phyloP scores from a whole-genome alignment of 2,329 filamentous ascomycete genomes.

The Pseudogymnoascus sp. region DNA sequence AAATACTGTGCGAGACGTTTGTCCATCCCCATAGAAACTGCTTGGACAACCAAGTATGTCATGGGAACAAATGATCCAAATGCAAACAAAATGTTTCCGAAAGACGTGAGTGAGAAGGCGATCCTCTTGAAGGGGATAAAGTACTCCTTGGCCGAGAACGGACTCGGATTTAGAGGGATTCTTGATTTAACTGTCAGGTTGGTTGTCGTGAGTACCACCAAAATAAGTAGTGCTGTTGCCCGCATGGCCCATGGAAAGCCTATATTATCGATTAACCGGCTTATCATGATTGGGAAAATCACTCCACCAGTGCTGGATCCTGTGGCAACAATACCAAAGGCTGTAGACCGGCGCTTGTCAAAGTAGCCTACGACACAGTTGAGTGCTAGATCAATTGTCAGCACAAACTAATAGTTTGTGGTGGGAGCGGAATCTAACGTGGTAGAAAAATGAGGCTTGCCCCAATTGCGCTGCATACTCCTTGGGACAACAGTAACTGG shows the following conservation, averaged over 20 bases:
- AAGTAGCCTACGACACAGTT: conserved; percentile 25
- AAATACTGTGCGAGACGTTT: conserved; percentile 40
- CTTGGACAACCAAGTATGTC: conserved; percentile 36
- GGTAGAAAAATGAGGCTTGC: conserved; percentile 32
- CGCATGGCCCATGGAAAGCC: conserved; percentile 51
- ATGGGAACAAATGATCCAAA: conserved; percentile 44
- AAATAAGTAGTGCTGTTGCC: conserved; percentile 45
- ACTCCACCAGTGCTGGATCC: conserved; percentile 44
- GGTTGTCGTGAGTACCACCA: conserved; percentile 42
- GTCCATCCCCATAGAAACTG: conserved; percentile 38
- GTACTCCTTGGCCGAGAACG: conserved; percentile 25
- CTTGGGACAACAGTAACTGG: conserved; percentile 35
- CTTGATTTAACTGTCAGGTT: conserved; percentile 43
- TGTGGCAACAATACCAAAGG: conserved; percentile 38
- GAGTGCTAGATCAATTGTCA: conserved; percentile 30
- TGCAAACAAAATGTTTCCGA: conserved; percentile 35
- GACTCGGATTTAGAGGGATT: conserved; percentile 30
- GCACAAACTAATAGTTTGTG: neutral
- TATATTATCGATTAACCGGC: conserved; percentile 41
- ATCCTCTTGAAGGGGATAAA: conserved; percentile 29
- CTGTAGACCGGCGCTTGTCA: conserved; percentile 32
- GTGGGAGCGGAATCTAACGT: neutral
- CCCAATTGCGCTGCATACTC: conserved; percentile 34
- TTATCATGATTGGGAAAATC: conserved; percentile 54
- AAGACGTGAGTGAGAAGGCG: conserved; percentile 28